Evolutionary conservation across 257 asterid genomes (phyloP).

Genomic region (Pogostemon cablin): DNA sequence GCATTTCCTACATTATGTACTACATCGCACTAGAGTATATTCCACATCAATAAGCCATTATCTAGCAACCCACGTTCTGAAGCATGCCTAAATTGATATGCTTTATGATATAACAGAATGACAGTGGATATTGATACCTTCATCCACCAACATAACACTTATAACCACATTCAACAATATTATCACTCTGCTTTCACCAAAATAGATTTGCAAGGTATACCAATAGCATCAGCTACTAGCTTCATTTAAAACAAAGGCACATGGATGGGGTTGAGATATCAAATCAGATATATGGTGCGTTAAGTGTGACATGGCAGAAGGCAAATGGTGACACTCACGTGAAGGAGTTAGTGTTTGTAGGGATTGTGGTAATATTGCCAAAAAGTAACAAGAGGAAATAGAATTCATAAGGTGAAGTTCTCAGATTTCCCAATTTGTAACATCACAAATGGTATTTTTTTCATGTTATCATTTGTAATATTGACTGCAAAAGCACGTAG

Average conservation of each 20-base stretch:
- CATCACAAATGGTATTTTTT: neutral
- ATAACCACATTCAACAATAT: neutral
- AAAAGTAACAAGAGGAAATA: neutral
- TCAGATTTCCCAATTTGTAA: slow-evolving; percentile 6
- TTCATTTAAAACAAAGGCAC: neutral
- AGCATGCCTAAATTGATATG: neutral
- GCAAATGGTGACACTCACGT: neutral
- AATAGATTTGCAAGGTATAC: neutral
- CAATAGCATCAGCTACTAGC: neutral
- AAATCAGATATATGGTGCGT: neutral
- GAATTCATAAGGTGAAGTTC: neutral
- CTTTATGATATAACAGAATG: neutral
- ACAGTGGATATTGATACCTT: slow-evolving; percentile 8
- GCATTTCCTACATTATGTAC: neutral
- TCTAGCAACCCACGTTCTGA: neutral
- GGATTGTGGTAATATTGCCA: too few relatives aligned
- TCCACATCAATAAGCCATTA: slow-evolving; percentile 4
- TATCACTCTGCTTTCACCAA: neutral
- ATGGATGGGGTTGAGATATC: slow-evolving; percentile 13
- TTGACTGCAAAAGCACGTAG: neutral
- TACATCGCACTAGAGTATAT: slow-evolving; percentile 1
- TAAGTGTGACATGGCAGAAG: neutral
- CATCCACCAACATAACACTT: neutral
- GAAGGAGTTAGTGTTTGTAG: neutral
- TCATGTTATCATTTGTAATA: too few relatives aligned